Evolutionary conservation across 441 rosid genomes (phyloP), one percentile per base, ranked within the genome.

Genomic region (Populus hybrid): DNA sequence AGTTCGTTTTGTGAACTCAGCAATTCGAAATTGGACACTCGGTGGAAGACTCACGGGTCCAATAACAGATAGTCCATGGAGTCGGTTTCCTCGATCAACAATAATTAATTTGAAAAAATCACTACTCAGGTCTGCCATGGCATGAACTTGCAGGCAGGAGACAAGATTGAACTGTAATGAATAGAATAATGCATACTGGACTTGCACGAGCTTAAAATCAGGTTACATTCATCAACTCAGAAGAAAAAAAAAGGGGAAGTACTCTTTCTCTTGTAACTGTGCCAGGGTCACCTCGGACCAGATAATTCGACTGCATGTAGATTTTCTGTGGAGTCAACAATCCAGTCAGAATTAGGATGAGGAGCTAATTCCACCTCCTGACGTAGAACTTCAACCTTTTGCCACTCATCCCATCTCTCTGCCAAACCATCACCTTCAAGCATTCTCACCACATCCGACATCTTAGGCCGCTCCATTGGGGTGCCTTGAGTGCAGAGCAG

Each of bases 351-450:
- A 72, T 66, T 84, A 68, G 88, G 87, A 81, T 84, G 92, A 46
- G 89, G 92, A 10, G 86, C 82, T 14, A 88, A 82, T 71, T 88
- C 91, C 34, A 88, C 81, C 78, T 92, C 97, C 73, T 89, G 92
- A 36, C 97, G 92, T 70, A 86, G 90, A 76, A 90, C 90, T 82
- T 92, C 97, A 72, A 89, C 95, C 79, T 91, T 92, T 76, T 91
- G 97, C 98, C 93, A 91, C 82, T 92, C 97, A 40, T 94, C 98
- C 98, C 98, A 94, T 85, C 89, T 88, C 88, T 94, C 97, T 0
- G 89, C 96, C 83, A 92, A 83, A 64, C 97, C 97, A 69, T 92
- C 96, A 21, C 97, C 97, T 84, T 92, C 98, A 4, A 94, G 97
- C 96, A 94, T 94, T 80, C 95, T 88, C 68, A 94, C 97, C 34